Evolutionary conservation across 2,329 filamentous ascomycete species (phyloP).

Genomic region (Botrytis byssoidea): DNA sequence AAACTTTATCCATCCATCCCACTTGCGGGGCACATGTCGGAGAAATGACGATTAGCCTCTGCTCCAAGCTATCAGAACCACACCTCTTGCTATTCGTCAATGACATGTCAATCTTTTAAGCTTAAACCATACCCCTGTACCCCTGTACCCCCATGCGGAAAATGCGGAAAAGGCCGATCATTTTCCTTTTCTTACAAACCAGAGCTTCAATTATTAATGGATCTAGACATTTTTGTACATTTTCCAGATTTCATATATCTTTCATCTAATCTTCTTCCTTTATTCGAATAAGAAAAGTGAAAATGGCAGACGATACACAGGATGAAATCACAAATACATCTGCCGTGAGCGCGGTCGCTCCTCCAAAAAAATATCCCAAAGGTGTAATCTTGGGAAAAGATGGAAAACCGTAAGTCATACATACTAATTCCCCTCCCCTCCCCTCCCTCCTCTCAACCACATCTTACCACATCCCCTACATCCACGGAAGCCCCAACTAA

Average conservation of each 20-base stretch:
- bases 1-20: not conserved
- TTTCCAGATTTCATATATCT: fast-evolving
- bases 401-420: slow-evolving; percentile 71
- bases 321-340: slow-evolving; percentile 19
- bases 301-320: slow-evolving; percentile 38
- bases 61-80: not conserved
- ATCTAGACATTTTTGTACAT: not conserved
- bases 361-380: slow-evolving; percentile 57
- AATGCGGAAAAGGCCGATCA: not conserved
- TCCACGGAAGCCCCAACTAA: not conserved
- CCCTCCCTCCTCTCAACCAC: not conserved
- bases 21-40: not conserved
- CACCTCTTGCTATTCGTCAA: not conserved
- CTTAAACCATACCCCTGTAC: slow-evolving; percentile 9
- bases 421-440: not conserved
- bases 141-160: too few relatives aligned
- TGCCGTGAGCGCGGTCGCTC: slow-evolving; percentile 24
- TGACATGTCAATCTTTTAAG: not conserved
- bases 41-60: not conserved
- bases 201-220: not conserved
- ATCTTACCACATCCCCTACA: not conserved
- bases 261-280: not conserved
- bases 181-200: slow-evolving; percentile 8
- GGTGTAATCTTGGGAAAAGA: slow-evolving; percentile 75
- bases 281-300: not conserved